Percentiles rank a stretch among this genome's conserved stretches.
Evolutionary conservation across 2,329 filamentous ascomycete genomes (phyloP).

Genomic region (Trichothecium sympodiale): DNA sequence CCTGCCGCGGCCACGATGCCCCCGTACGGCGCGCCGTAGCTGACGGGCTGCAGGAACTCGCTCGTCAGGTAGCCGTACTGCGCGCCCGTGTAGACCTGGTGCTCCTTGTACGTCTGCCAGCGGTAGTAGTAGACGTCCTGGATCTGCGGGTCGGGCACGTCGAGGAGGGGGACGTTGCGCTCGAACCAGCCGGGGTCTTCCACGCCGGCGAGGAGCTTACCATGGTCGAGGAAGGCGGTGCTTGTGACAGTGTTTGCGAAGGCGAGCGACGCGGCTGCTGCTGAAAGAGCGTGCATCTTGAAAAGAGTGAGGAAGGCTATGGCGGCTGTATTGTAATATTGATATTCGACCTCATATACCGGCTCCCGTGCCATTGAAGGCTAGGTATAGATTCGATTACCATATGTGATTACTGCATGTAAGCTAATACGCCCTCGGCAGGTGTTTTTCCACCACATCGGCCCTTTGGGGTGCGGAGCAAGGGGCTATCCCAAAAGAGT

Average conservation of each 20-base stretch:
- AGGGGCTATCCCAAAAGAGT: too few relatives aligned
- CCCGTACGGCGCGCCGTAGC: conserved; percentile 9
- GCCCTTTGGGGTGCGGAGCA: too few relatives aligned
- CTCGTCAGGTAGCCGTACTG: conserved; percentile 29
- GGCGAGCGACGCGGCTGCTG: too few relatives aligned
- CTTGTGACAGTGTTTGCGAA: not conserved
- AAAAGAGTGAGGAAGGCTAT: too few relatives aligned
- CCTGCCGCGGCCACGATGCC: conserved; percentile 17
- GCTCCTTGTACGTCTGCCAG: conserved; percentile 27
- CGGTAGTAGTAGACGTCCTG: conserved; percentile 35
- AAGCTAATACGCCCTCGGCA: too few relatives aligned
- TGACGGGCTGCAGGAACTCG: conserved; percentile 30
- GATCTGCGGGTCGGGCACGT: conserved; percentile 24
- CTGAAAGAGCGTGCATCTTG: too few relatives aligned
- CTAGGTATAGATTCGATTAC: too few relatives aligned
- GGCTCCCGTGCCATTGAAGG: too few relatives aligned
- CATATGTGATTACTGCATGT: too few relatives aligned
- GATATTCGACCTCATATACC: too few relatives aligned
- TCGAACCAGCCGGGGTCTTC: conserved; percentile 16
- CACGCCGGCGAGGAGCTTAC: conserved; percentile 8
- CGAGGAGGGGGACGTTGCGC: conserved; percentile 31
- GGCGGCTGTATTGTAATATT: too few relatives aligned
- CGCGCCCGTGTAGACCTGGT: conserved; percentile 25
- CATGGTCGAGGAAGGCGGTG: conserved; percentile 12
- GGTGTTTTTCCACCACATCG: too few relatives aligned